These are phyloP conservation scores for Raffaelea deltoideospora DNA, from an alignment of 2,329 filamentous ascomycete genomes.

Conservation along the genomic window DNA sequence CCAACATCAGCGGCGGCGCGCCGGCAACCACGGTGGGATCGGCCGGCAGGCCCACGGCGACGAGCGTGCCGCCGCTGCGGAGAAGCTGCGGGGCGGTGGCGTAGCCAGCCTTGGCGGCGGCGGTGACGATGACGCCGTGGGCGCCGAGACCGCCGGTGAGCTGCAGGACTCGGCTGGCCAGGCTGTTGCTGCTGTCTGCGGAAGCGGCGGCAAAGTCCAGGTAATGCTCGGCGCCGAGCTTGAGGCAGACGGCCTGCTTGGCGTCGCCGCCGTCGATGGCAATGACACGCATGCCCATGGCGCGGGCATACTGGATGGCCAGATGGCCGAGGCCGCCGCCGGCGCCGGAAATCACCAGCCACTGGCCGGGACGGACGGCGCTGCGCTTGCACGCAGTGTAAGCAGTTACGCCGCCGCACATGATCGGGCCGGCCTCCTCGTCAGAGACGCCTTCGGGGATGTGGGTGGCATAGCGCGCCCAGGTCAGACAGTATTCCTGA, in stretches of 20 bases:
- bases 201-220: constrained; percentile 65
- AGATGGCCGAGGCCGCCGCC: constrained; percentile 14
- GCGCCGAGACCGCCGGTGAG: constrained; percentile 73
- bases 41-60: constrained; percentile 79
- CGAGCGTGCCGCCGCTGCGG: constrained; percentile 62
- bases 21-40: constrained; percentile 30
- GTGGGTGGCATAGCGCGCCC: constrained; percentile 25
- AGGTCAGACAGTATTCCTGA: constrained; percentile 11
- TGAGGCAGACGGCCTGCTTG: constrained; percentile 5
- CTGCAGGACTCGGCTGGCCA: constrained; percentile 38
- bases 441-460: constrained; percentile 12
- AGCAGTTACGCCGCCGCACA: constrained; percentile 11
- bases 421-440: constrained; percentile 11
- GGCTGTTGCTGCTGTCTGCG: constrained; percentile 57
- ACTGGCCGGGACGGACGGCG: constrained; percentile 5
- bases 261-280: constrained; percentile 6
- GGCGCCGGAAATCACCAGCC: constrained; percentile 16
- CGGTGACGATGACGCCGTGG: constrained; percentile 74
- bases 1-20: constrained; percentile 4
- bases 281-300: constrained; percentile 8
- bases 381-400: constrained; percentile 7
- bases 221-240: constrained; percentile 8
- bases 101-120: constrained; percentile 81
- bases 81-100: constrained; percentile 83
- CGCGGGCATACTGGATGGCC: constrained; percentile 8